phyloP scores from a whole-genome alignment of 2,329 filamentous ascomycete species.

The Pseudocercospora musae region DNA sequence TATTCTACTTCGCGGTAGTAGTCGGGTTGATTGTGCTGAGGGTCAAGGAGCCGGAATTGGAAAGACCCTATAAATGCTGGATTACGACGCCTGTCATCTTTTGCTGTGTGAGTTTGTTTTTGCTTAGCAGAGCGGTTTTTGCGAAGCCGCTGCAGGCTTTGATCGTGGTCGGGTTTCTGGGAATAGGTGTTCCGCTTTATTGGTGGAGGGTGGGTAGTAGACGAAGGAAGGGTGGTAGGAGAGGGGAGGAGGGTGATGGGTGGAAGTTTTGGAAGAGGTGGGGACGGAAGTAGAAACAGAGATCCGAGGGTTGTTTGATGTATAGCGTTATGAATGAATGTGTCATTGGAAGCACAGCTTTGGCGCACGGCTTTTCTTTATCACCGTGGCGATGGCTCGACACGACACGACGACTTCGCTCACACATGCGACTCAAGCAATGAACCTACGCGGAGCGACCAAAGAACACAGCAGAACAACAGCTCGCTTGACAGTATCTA shows the following conservation, averaged over 20 bases:
- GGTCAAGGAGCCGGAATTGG: slow-evolving; percentile 80
- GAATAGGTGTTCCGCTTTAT: slow-evolving; percentile 80
- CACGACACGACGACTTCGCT: neutral
- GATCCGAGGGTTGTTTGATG: too few species aligned
- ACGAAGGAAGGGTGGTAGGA: slow-evolving; percentile 25
- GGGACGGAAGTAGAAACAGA: neutral
- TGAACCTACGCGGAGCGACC: too few species aligned
- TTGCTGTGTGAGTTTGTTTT: slow-evolving; percentile 92
- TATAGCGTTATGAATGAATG: neutral
- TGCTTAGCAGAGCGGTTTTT: slow-evolving; percentile 84
- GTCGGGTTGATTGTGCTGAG: slow-evolving; percentile 87
- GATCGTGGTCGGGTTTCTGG: slow-evolving; percentile 79
- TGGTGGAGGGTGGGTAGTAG: slow-evolving; percentile 70
- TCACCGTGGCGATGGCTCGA: neutral
- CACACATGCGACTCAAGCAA: neutral
- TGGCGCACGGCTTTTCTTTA: neutral
- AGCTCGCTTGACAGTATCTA: too few species aligned
- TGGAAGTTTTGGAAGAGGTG: slow-evolving; percentile 1
- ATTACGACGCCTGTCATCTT: slow-evolving; percentile 97
- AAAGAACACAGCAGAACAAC: too few species aligned
- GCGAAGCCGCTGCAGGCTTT: slow-evolving; percentile 87
- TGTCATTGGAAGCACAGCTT: neutral
- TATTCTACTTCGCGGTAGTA: slow-evolving; percentile 95
- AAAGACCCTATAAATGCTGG: slow-evolving; percentile 92
- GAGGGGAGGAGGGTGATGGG: slow-evolving; percentile 15